Percentiles rank a stretch among this genome's conserved stretches.
Evolutionary conservation across 2,329 filamentous ascomycete species (phyloP).

Genomic region (Cercospora brassicicola): DNA sequence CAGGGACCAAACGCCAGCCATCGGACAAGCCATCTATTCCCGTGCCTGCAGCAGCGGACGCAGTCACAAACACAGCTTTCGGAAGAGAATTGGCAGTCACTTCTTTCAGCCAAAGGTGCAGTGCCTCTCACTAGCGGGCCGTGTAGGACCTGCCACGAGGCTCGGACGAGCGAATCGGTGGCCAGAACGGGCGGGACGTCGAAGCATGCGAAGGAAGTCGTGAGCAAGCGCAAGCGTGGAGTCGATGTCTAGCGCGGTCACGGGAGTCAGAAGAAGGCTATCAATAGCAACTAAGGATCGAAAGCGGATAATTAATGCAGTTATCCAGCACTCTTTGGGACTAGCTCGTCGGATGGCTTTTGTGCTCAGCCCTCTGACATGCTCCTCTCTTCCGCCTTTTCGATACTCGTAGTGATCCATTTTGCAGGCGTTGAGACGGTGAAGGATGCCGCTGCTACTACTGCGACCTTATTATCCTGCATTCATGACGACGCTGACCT

Average conservation of each 20-base stretch:
- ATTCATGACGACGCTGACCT: slow-evolving; percentile 9
- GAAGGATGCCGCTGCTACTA: slow-evolving; percentile 22
- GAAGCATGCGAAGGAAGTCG: slow-evolving; percentile 3
- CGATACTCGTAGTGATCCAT: not conserved
- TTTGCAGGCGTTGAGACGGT: slow-evolving; percentile 10
- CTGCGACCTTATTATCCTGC: slow-evolving; percentile 8
- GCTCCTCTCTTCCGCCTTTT: slow-evolving; percentile 5
- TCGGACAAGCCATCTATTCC: slow-evolving; percentile 19
- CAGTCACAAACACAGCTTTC: slow-evolving; percentile 14
- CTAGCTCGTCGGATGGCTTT: not conserved
- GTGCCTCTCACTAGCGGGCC: slow-evolving; percentile 17
- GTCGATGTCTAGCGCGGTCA: slow-evolving; percentile 2
- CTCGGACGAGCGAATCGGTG: not conserved
- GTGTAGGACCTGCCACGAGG: slow-evolving; percentile 9
- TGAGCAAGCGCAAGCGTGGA: not conserved
- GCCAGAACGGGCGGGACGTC: not conserved
- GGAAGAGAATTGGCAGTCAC: slow-evolving; percentile 6
- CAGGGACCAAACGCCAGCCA: not conserved
- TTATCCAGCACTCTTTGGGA: not conserved
- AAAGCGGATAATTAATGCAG: slow-evolving; percentile 5
- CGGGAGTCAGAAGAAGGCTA: slow-evolving; percentile 3
- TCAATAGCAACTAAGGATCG: slow-evolving; percentile 9
- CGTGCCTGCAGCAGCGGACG: slow-evolving; percentile 26
- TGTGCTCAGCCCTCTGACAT: slow-evolving; percentile 4
- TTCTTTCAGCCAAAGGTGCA: slow-evolving; percentile 18